Evolutionary conservation across 2,329 filamentous ascomycete genomes (phyloP).

Genomic region (Penicillium frequentans): DNA sequence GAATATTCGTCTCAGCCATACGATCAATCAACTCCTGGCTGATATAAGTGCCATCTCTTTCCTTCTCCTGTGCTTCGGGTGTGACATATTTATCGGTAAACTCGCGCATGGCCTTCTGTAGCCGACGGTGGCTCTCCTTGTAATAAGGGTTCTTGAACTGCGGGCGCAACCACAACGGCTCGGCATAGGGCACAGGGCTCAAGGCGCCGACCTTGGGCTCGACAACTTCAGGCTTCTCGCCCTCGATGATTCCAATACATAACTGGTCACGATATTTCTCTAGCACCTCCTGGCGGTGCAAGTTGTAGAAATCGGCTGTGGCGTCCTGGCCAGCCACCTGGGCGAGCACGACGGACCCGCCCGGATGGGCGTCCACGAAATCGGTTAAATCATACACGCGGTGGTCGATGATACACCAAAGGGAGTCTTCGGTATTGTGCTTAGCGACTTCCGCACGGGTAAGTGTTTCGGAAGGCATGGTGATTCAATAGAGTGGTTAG

Average conservation of each 20-base stretch:
- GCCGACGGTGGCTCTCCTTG: conserved; percentile 67
- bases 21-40: conserved; percentile 69
- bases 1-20: conserved; percentile 71
- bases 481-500: background rate
- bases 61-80: conserved; percentile 74
- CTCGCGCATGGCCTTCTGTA: conserved; percentile 69
- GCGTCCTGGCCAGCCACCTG: conserved; percentile 82
- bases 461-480: conserved; percentile 30
- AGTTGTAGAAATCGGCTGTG: conserved; percentile 83
- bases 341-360: conserved; percentile 74
- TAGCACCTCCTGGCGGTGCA: conserved; percentile 87
- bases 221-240: conserved; percentile 73
- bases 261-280: conserved; percentile 71
- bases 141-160: conserved; percentile 79
- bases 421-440: conserved; percentile 72
- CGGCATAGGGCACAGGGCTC: conserved; percentile 76
- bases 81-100: conserved; percentile 72
- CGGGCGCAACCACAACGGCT: conserved; percentile 78
- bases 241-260: conserved; percentile 71
- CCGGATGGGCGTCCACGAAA: conserved; percentile 82
- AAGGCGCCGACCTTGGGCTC: conserved; percentile 69
- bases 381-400: conserved; percentile 85
- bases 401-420: conserved; percentile 84
- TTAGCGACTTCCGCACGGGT: conserved; percentile 65
- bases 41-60: conserved; percentile 71